These are phyloP conservation scores for Tetrahymena elliotti DNA, from an alignment of 73 alveolate genomes.

Conservation along the genomic window DNA sequence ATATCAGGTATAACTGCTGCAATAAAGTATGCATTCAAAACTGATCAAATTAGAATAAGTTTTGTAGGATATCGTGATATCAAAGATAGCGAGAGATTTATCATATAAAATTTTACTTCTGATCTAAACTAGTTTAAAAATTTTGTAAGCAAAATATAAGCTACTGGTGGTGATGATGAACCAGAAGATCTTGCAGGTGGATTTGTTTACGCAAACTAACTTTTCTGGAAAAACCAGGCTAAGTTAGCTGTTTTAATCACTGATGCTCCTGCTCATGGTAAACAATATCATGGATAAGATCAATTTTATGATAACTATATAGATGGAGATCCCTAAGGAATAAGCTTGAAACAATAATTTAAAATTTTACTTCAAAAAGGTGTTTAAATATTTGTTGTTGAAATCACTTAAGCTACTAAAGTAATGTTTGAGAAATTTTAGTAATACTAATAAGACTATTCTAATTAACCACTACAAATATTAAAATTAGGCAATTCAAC, in stretches of 20 bases:
- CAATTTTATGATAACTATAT: conserved; percentile 24
- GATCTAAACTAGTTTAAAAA: conserved; percentile 26
- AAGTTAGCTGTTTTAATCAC: conserved; percentile 44
- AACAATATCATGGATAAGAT: conserved; percentile 10
- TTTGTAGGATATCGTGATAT: conserved; percentile 52
- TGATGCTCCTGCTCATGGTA: conserved; percentile 65
- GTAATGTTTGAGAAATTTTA: conserved; percentile 32
- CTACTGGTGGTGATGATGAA: conserved; percentile 58
- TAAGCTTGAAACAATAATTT: conserved; percentile 20
- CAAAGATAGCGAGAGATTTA: conserved; percentile 9
- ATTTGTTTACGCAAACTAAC: conserved; percentile 8
- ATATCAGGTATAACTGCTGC: conserved; percentile 31
- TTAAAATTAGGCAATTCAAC: neutral
- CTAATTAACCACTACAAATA: neutral
- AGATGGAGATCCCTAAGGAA: conserved; percentile 46
- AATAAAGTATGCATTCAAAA: conserved; percentile 22
- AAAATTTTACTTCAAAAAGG: conserved; percentile 25
- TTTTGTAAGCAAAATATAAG: conserved; percentile 30
- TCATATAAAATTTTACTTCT: conserved; percentile 33
- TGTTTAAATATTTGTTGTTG: conserved; percentile 37
- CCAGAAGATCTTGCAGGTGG: conserved; percentile 61
- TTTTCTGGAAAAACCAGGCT: conserved; percentile 41
- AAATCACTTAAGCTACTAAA: conserved; percentile 29
- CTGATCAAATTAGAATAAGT: conserved; percentile 22
- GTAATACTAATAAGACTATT: neutral